These are phyloP conservation scores for Verticillium isaacii DNA, from an alignment of 2,329 filamentous ascomycete genomes.

Conservation along the genomic window DNA sequence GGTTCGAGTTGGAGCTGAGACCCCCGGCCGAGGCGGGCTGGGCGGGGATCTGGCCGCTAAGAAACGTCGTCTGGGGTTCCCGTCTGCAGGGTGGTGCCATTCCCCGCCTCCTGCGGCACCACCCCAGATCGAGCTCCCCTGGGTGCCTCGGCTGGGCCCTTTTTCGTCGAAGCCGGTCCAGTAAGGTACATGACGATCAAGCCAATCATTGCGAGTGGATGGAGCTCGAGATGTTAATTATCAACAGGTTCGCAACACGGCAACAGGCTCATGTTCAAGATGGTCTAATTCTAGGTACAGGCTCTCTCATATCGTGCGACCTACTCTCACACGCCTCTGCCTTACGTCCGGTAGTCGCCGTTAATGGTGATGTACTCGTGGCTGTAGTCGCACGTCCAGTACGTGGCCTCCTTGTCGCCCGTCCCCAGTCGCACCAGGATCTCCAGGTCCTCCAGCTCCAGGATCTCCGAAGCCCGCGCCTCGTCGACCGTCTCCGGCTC, in stretches of 20 bases:
- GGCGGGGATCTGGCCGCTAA: conserved; percentile 6
- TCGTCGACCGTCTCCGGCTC: conserved; percentile 80
- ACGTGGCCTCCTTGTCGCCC: conserved; percentile 62
- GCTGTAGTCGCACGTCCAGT: conserved; percentile 85
- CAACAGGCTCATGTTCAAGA: too few species aligned
- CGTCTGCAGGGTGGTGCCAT: neutral
- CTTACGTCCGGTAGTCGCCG: conserved; percentile 57
- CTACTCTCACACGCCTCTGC: too few species aligned
- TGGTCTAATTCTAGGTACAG: too few species aligned
- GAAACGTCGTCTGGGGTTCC: neutral
- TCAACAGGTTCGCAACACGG: too few species aligned
- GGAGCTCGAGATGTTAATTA: too few species aligned
- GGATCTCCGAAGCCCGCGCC: conserved; percentile 68
- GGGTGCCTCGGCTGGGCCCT: neutral
- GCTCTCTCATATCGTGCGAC: too few species aligned
- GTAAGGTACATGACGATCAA: too few species aligned
- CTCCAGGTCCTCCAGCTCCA: conserved; percentile 74
- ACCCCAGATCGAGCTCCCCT: too few species aligned
- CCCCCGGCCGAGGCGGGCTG: conserved; percentile 4
- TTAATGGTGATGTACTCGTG: conserved; percentile 74
- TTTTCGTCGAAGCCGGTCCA: too few species aligned
- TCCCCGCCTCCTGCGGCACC: neutral
- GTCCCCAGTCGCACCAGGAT: conserved; percentile 71
- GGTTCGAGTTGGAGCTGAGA: neutral
- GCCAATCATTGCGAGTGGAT: too few species aligned